Conservation (phyloP, 2,329 filamentous ascomycete species). For the Colletotrichum agaves region DNA sequence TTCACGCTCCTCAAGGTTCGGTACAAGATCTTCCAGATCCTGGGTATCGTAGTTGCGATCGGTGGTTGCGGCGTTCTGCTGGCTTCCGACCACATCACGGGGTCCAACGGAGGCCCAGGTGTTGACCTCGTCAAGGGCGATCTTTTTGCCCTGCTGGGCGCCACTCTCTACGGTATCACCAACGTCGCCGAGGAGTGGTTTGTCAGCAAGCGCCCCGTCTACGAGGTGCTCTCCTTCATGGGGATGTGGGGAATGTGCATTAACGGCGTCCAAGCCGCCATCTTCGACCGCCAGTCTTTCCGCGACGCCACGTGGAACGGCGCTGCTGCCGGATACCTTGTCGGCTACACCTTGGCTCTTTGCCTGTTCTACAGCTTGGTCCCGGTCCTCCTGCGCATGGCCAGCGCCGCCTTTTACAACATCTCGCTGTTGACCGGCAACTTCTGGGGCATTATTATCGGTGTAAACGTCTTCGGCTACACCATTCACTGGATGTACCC, state of each 20-base stretch:
- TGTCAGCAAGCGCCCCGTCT: constrained; percentile 85
- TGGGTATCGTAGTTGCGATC: constrained; percentile 89
- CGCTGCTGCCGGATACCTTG: constrained; percentile 80
- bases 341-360: constrained; percentile 89
- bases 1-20: constrained; percentile 86
- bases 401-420: constrained; percentile 94
- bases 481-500: constrained; percentile 91
- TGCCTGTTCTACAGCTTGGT: constrained; percentile 88
- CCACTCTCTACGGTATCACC: constrained; percentile 88
- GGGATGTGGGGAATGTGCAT: constrained; percentile 89
- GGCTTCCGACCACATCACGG: constrained; percentile 86
- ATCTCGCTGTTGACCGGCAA: constrained; percentile 93
- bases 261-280: constrained; percentile 89
- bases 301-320: constrained; percentile 71
- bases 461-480: constrained; percentile 84
- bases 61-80: constrained; percentile 90
- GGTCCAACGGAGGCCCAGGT: constrained; percentile 74
- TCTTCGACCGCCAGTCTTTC: constrained; percentile 88
- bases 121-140: constrained; percentile 88
- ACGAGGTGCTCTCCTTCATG: constrained; percentile 93
- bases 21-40: constrained; percentile 87
- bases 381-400: constrained; percentile 89
- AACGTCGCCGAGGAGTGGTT: constrained; percentile 97
- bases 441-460: constrained; percentile 97
- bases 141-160: constrained; percentile 88